Conservation (phyloP, 2,329 filamentous ascomycete species). For the Cercospora sesami region DNA sequence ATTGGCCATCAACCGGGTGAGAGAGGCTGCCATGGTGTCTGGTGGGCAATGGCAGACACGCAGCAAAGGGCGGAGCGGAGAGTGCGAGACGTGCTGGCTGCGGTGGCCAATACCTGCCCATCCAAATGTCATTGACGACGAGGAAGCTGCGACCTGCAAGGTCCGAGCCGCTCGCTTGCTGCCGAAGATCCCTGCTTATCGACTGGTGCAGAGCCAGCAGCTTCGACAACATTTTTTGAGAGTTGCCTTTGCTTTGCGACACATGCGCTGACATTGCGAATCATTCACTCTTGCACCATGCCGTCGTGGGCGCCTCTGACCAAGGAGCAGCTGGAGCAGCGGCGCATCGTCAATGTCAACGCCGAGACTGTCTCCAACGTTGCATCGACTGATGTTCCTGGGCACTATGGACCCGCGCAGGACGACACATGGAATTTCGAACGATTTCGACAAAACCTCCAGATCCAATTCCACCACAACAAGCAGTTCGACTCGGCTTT, state of each 20-base stretch:
- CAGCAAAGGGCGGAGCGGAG: slow-evolving; percentile 4
- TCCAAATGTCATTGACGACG: slow-evolving; percentile 10
- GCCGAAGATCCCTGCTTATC: slow-evolving; percentile 11
- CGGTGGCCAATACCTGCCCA: slow-evolving; percentile 19
- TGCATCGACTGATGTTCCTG: slow-evolving; percentile 86
- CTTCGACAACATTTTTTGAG: slow-evolving; percentile 13
- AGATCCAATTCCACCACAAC: slow-evolving; percentile 82
- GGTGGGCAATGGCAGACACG: slow-evolving; percentile 11
- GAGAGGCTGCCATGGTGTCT: slow-evolving; percentile 65
- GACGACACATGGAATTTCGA: slow-evolving; percentile 77
- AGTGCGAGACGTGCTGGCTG: background rate
- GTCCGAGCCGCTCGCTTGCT: slow-evolving; percentile 6
- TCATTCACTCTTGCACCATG: slow-evolving; percentile 23
- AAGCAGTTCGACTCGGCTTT: slow-evolving; percentile 76
- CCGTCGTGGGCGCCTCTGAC: slow-evolving; percentile 42
- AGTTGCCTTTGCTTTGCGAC: background rate
- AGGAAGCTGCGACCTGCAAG: slow-evolving; percentile 9
- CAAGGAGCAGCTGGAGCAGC: slow-evolving; percentile 60
- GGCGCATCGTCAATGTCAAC: slow-evolving; percentile 85
- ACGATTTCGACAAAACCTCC: slow-evolving; percentile 69
- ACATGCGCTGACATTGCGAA: background rate
- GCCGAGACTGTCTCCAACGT: slow-evolving; percentile 88
- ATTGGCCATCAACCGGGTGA: slow-evolving; percentile 71
- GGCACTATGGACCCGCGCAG: slow-evolving; percentile 79
- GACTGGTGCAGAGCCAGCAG: slow-evolving; percentile 4